phyloP scores from a whole-genome alignment of 805 yeast genomes.

The Maudiozyma saulgeensis region DNA sequence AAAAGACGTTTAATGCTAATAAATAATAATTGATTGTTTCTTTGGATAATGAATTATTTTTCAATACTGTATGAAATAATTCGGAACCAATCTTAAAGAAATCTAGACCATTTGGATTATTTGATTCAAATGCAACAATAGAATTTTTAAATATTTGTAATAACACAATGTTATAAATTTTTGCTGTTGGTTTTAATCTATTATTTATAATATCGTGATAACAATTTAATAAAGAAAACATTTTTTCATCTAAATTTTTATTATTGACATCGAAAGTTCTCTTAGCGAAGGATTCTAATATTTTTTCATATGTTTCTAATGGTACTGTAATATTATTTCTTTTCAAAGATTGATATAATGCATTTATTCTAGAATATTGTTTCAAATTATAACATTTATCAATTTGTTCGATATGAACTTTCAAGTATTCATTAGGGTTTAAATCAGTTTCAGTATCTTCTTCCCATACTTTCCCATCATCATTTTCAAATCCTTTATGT shows the following conservation, averaged over 20 bases:
- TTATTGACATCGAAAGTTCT: slow-evolving; percentile 45
- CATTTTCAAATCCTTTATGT: background rate
- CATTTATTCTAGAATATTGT: slow-evolving; percentile 30
- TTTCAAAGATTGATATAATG: slow-evolving; percentile 33
- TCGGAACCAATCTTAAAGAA: slow-evolving; percentile 44
- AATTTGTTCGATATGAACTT: slow-evolving; percentile 27
- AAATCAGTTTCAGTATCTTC: slow-evolving; percentile 24
- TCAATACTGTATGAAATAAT: slow-evolving; percentile 33
- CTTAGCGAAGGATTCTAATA: slow-evolving; percentile 43
- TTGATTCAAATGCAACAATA: slow-evolving; percentile 31
- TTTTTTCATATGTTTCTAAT: slow-evolving; percentile 42
- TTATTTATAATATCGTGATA: slow-evolving; percentile 56
- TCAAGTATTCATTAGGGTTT: slow-evolving; percentile 25
- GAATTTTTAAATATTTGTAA: slow-evolving; percentile 43
- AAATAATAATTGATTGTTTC: slow-evolving; percentile 37
- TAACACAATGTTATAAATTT: slow-evolving; percentile 46
- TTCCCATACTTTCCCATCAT: slow-evolving; percentile 17
- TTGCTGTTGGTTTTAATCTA: slow-evolving; percentile 44
- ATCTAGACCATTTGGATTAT: slow-evolving; percentile 35
- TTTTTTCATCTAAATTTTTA: slow-evolving; percentile 46
- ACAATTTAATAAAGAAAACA: slow-evolving; percentile 54
- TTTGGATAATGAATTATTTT: slow-evolving; percentile 36
- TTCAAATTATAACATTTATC: slow-evolving; percentile 16
- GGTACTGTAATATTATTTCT: slow-evolving; percentile 41
- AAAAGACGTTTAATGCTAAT: slow-evolving; percentile 37